Percentiles rank a stretch among this genome's conserved stretches.
Conservation (phyloP, 805 yeast species). For the Saturnispora bothae region DNA sequence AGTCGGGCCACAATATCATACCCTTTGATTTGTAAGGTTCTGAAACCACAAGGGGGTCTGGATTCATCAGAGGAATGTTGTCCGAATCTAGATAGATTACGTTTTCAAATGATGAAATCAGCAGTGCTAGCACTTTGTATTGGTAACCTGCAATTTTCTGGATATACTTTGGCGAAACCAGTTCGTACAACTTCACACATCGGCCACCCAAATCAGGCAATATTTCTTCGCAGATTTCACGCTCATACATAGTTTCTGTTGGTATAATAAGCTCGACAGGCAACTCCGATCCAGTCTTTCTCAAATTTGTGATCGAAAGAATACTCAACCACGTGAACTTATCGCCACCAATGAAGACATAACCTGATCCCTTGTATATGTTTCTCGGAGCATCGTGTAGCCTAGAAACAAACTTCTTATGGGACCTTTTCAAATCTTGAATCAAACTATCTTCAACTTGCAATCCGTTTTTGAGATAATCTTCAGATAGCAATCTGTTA, state of each 20-base stretch:
- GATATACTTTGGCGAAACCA: conserved; percentile 31
- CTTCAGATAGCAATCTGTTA: conserved; percentile 35
- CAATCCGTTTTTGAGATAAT: conserved; percentile 40
- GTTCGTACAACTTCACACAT: conserved; percentile 45
- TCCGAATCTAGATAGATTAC: conserved; percentile 44
- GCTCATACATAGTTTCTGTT: conserved; percentile 29
- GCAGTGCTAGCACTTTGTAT: conserved; percentile 37
- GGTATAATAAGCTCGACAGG: conserved; percentile 40
- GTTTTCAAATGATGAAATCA: conserved; percentile 43
- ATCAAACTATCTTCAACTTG: conserved; percentile 36
- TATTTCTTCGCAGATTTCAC: conserved; percentile 26
- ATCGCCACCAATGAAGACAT: conserved; percentile 70
- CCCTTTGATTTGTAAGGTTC: conserved; percentile 47
- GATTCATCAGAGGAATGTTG: conserved; percentile 37
- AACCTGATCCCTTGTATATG: conserved; percentile 44
- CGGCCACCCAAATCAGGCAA: conserved; percentile 43
- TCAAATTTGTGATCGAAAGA: conserved; percentile 38
- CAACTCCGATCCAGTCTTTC: conserved; percentile 35
- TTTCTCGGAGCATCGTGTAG: conserved; percentile 27
- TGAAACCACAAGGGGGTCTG: conserved; percentile 40
- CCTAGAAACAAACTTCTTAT: conserved; percentile 32
- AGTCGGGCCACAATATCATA: conserved; percentile 49
- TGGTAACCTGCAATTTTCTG: conserved; percentile 34
- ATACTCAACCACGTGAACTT: conserved; percentile 54
- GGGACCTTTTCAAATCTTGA: conserved; percentile 35